Evolutionary conservation across 1,139 yeast species (phyloP).

Genomic region (Geotrichum reessii): DNA sequence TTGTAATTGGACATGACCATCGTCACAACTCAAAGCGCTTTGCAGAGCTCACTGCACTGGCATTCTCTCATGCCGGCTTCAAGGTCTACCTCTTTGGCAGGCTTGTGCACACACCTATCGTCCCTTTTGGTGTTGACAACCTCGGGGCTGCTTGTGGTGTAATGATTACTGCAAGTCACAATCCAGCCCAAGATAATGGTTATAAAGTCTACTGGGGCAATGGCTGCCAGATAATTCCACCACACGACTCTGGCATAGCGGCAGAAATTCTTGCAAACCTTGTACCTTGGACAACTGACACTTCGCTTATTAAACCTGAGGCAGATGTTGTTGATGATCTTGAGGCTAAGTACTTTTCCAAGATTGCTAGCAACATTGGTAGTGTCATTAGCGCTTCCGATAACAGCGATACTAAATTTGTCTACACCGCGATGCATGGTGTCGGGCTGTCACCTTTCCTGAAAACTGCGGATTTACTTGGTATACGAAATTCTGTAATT

Average conservation of each 20-base stretch:
- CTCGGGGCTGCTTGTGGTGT: constrained; percentile 71
- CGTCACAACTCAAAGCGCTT: constrained; percentile 71
- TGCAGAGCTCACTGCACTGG: constrained; percentile 74
- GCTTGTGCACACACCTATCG: constrained; percentile 84
- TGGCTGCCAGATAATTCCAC: constrained; percentile 95
- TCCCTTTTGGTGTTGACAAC: constrained; percentile 75
- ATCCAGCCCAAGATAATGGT: constrained; percentile 90
- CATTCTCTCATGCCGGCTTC: constrained; percentile 63
- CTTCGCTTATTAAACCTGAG: constrained; percentile 13
- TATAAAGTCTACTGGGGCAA: constrained; percentile 90
- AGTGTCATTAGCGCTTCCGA: constrained; percentile 8
- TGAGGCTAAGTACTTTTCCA: constrained; percentile 24
- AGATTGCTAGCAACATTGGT: constrained; percentile 18
- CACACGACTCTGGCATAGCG: constrained; percentile 76
- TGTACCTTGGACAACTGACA: constrained; percentile 48
- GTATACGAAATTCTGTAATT: constrained; percentile 36
- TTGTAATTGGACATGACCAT: constrained; percentile 91
- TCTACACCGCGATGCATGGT: constrained; percentile 95
- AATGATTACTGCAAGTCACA: constrained; percentile 96
- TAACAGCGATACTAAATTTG: constrained; percentile 43
- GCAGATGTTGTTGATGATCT: constrained; percentile 20
- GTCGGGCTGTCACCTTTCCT: constrained; percentile 53
- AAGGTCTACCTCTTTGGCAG: constrained; percentile 58
- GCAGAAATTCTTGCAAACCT: constrained; percentile 53
- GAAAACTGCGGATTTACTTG: constrained; percentile 30